A percentile compares a stretch with the other conserved stretches of the same genome.
phyloP scores from a whole-genome alignment of 495 filamentous ascomycete species.

The Trichodelitschia bisporula region DNA sequence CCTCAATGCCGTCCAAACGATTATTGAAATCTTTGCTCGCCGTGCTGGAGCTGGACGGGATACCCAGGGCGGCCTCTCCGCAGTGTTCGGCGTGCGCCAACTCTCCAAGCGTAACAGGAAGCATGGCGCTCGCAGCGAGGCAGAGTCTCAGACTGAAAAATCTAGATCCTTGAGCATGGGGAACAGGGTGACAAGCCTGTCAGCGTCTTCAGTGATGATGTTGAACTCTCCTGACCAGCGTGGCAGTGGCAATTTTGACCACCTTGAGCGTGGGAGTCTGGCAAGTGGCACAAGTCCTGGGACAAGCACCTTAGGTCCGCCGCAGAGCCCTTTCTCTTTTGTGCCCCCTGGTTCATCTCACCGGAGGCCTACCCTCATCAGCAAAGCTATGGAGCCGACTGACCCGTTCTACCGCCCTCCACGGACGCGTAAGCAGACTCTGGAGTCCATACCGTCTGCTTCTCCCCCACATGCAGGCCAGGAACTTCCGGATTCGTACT shows the following conservation, averaged over 20 bases:
- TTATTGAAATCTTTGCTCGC: constrained; percentile 66
- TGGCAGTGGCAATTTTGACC: constrained; percentile 10
- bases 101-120: constrained; percentile 61
- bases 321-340: constrained; percentile 22
- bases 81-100: constrained; percentile 79
- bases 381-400: constrained; percentile 6
- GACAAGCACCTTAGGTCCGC: constrained; percentile 2
- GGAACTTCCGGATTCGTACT: constrained; percentile 23
- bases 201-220: constrained; percentile 56
- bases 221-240: constrained; percentile 15
- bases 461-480: constrained; percentile 16
- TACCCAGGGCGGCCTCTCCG: constrained; percentile 66
- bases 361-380: constrained; percentile 9
- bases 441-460: constrained; percentile 22
- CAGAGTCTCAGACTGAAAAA: constrained; percentile 58
- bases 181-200: constrained; percentile 47
- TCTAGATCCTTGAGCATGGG: constrained; percentile 40
- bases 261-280: constrained; percentile 10
- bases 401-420: constrained; percentile 61
- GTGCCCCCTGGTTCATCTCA: constrained; percentile 9
- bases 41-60: constrained; percentile 58
- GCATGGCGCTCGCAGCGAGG: constrained; percentile 28
- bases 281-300: constrained; percentile 24
- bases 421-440: constrained; percentile 32
- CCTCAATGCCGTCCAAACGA: constrained; percentile 69